Conservation (phyloP, 352 stramenopile genomes). For the Phytophthora pluvialis region DNA sequence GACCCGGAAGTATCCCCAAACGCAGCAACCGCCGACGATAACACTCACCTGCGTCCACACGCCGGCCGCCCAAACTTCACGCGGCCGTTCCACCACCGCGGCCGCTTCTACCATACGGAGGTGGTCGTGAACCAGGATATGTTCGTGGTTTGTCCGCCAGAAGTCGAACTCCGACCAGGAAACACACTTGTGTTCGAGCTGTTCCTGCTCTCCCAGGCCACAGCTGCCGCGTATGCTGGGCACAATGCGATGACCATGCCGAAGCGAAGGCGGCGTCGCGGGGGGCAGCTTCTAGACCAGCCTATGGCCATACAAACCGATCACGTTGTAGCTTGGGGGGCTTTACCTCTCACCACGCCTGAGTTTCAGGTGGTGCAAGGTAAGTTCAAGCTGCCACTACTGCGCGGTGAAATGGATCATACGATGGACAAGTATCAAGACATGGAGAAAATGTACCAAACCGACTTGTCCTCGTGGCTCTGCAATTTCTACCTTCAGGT, state of each 20-base stretch:
- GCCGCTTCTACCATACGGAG: conserved; percentile 87
- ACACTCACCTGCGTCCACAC: conserved; percentile 4
- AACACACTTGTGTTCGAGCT: conserved; percentile 67
- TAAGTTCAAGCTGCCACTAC: conserved; percentile 85
- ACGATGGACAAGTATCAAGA: conserved; percentile 79
- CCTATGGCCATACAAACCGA: conserved; percentile 43
- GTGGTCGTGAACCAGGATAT: conserved; percentile 81
- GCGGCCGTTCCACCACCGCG: conserved; percentile 74
- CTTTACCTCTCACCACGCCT: conserved; percentile 73
- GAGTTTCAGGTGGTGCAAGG: conserved; percentile 70
- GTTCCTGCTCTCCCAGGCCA: conserved; percentile 41
- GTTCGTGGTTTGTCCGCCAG: conserved; percentile 77
- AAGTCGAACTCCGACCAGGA: conserved; percentile 59
- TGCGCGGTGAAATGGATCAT: conserved; percentile 84
- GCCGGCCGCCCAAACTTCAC: conserved; percentile 62
- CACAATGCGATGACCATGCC: conserved; percentile 12
- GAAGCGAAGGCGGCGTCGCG: conserved; percentile 11
- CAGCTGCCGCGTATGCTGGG: conserved; percentile 4
- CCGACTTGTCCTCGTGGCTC: conserved; percentile 86
- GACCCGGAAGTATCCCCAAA: conserved; percentile 44
- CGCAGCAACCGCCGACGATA: conserved; percentile 2
- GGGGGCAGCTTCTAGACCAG: conserved; percentile 25
- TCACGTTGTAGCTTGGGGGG: conserved; percentile 85
- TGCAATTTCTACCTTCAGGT: conserved; percentile 92
- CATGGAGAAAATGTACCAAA: conserved; percentile 71